Percentiles rank a stretch among this genome's conserved stretches.
phyloP scores from a whole-genome alignment of 148 eudicot species.

The Amaranthus palmeri region DNA sequence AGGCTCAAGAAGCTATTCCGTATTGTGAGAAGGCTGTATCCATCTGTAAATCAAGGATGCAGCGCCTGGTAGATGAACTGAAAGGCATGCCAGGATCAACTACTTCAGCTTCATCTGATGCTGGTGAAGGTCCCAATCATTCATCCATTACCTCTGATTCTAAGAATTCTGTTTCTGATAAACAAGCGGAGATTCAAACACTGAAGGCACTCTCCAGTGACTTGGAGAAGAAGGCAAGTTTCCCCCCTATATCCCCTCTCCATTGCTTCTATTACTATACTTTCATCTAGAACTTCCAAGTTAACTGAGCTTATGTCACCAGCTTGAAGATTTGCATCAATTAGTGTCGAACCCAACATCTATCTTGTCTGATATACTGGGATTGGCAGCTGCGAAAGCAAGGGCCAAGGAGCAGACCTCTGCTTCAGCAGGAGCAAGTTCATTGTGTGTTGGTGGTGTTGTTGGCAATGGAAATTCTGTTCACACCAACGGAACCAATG shows the following conservation, averaged over 20 bases:
- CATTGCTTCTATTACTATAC: not conserved
- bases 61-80: conserved; percentile 56
- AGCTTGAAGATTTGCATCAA: conserved; percentile 93
- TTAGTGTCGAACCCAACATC: conserved; percentile 65
- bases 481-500: conserved; percentile 63
- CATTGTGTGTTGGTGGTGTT: conserved; percentile 47
- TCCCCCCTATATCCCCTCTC: not conserved
- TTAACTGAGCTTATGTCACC: conserved; percentile 23
- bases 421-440: conserved; percentile 36
- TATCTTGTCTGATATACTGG: conserved; percentile 69
- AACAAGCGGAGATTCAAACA: conserved; percentile 65
- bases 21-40: conserved; percentile 84
- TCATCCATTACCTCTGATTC: conserved; percentile 36
- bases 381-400: conserved; percentile 60
- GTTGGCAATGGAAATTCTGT: conserved; percentile 42
- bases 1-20: conserved; percentile 76
- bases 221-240: conserved; percentile 83
- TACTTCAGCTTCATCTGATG: conserved; percentile 31
- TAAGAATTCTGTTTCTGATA: conserved; percentile 36
- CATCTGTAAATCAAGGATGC: conserved; percentile 67
- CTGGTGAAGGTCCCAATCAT: conserved; percentile 25
- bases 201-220: conserved; percentile 56
- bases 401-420: conserved; percentile 35
- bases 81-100: conserved; percentile 30
- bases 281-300: not conserved